Base-by-base conservation (phyloP, 2,329 filamentous ascomycete species). In the Xylariaceae sp. region DNA sequence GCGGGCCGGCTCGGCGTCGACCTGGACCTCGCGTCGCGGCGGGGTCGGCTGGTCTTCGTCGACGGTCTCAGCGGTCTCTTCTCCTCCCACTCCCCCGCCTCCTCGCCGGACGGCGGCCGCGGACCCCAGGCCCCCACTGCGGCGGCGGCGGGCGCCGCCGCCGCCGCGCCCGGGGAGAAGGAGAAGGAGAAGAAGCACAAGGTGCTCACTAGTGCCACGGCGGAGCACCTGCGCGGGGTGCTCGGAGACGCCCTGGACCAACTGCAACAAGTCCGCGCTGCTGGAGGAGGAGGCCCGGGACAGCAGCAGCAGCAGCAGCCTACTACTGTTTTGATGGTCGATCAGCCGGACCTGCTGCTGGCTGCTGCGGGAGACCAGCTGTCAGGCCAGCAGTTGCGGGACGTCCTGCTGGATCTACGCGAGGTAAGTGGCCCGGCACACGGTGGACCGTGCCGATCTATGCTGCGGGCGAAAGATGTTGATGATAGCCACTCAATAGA, bases 1-100 rank as follows among this genome's bases (percentile, higher is more conserved):
- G 72, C 71, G 2, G 71, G 75, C 33, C 80, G 80, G 57, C 58
- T 87, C 51, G 84, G 83, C 3, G 52, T 92, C 31, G 85, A 93
- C 58, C 63, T 92, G 32, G 72, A 80, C 13, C 67, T 67, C 5
- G 56, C 80, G 4, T 58, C 61, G 33, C 65, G 66, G 22, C 70
- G 72, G 40, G 72, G 72, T 19, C 71, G 69, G 32, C 81, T 94
- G 48, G 61, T 65, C 27, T 90, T 87, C 46, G 68, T 94, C 19
- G 87, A 94, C 58, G 85, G 84, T 14, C 62, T 92, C 37, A 73
- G 68, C 14, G 67, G 67, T 17, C 52, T 85, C 17, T 82, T 75
- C 45, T 31, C 33, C 29, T 16, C 40, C 6, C 27, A 28, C 14
- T 10, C 7, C 13, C 27, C 15, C 5, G 10, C 12, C 27, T 10